Conservation (phyloP, 148 eudicot species). For the Dianthus caryophyllus region DNA sequence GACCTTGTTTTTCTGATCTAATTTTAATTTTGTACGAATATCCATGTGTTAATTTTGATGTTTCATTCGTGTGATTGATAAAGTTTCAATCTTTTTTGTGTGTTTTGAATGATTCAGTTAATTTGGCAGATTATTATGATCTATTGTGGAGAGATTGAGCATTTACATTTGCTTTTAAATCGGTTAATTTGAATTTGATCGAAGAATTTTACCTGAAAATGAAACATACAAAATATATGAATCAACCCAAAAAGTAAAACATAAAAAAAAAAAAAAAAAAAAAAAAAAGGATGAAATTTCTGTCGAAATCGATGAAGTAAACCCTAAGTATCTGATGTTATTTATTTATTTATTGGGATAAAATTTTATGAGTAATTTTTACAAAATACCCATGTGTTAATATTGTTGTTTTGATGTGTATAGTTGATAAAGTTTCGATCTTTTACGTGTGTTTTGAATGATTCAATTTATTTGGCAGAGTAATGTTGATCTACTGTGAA, state of each 20-base stretch:
- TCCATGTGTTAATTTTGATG: slow-evolving; percentile 10
- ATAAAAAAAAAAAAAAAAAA: too few relatives aligned
- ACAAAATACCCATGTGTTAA: slow-evolving; percentile 10
- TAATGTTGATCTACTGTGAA: neutral
- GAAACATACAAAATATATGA: too few relatives aligned
- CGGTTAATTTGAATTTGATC: too few relatives aligned
- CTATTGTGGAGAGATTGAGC: neutral
- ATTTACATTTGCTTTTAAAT: neutral
- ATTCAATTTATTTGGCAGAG: slow-evolving; percentile 11
- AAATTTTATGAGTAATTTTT: too few relatives aligned
- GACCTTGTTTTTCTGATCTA: neutral
- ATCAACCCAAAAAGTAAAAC: too few relatives aligned
- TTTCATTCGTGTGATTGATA: slow-evolving; percentile 11
- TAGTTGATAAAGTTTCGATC: slow-evolving; percentile 24
- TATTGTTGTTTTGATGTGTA: slow-evolving; percentile 7
- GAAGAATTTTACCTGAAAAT: too few relatives aligned
- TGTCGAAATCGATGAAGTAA: too few relatives aligned
- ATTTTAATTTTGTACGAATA: slow-evolving; percentile 4
- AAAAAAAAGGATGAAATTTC: too few relatives aligned
- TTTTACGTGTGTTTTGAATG: slow-evolving; percentile 16
- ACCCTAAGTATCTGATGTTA: too few relatives aligned
- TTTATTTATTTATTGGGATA: too few relatives aligned
- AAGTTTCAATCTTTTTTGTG: slow-evolving; percentile 27
- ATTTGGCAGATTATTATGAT: slow-evolving; percentile 7
- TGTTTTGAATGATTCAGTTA: slow-evolving; percentile 4